phyloP scores from a whole-genome alignment of 331 rosid species.

The Cydonia oblonga region DNA sequence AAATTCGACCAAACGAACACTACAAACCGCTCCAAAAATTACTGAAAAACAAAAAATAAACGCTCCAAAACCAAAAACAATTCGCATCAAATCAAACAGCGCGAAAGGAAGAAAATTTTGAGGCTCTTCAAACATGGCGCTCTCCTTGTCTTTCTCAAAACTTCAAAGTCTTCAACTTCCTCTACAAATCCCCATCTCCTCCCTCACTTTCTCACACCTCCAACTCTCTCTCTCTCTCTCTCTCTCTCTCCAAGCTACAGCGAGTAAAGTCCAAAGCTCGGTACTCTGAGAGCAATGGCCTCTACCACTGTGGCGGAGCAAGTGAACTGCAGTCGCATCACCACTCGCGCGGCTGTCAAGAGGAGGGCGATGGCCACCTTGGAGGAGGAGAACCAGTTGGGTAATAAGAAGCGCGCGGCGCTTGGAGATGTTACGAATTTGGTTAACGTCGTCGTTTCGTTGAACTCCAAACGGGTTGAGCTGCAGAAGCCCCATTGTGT shows the following conservation, averaged over 20 bases:
- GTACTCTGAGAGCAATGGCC: background rate
- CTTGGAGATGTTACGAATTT: slow-evolving; percentile 52
- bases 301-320: slow-evolving; percentile 14
- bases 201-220: background rate
- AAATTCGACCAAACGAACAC: background rate
- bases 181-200: background rate
- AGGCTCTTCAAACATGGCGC: background rate
- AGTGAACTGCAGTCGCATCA: slow-evolving; percentile 16
- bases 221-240: background rate
- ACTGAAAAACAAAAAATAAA: background rate
- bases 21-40: background rate
- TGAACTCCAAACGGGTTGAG: background rate
- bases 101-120: background rate
- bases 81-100: background rate
- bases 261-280: background rate
- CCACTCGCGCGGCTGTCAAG: slow-evolving; percentile 59
- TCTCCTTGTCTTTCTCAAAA: background rate
- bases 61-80: background rate
- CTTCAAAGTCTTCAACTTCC: background rate
- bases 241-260: background rate
- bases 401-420: slow-evolving; percentile 48
- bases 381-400: slow-evolving; percentile 11
- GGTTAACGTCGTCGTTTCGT: slow-evolving; percentile 10
- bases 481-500: slow-evolving; percentile 8
- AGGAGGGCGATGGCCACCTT: slow-evolving; percentile 40